Evolutionary conservation across 2,329 filamentous ascomycete species (phyloP).

Genomic region (Arthrobotrys sphaeroides): DNA sequence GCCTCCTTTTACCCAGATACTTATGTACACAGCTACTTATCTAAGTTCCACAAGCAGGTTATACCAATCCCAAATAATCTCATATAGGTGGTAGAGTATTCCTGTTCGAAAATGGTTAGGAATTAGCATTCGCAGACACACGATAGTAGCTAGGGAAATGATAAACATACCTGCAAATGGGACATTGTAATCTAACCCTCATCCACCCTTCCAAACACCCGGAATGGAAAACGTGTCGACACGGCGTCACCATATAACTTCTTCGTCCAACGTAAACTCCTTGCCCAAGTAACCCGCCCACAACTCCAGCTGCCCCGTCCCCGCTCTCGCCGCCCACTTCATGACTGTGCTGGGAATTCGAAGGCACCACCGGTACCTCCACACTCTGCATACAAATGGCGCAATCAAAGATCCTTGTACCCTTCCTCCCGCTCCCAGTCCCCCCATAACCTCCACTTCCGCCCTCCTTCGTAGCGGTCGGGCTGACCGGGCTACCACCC

Average conservation of each 20-base stretch:
- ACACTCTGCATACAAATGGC: conserved; percentile 93
- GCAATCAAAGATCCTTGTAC: conserved; percentile 78
- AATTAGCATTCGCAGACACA: background rate
- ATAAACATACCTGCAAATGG: conserved; percentile 75
- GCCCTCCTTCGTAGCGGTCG: conserved; percentile 59
- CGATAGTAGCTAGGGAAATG: background rate
- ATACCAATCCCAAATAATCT: background rate
- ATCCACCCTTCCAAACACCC: conserved; percentile 95
- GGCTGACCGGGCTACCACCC: conserved; percentile 59
- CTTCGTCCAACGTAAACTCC: conserved; percentile 71
- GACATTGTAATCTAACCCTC: conserved; percentile 89
- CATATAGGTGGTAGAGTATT: conserved; percentile 57
- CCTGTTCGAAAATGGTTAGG: conserved; percentile 39
- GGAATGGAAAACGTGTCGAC: conserved; percentile 93
- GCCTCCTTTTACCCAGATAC: background rate
- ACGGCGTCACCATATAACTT: conserved; percentile 96
- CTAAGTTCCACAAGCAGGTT: background rate
- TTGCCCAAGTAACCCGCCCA: conserved; percentile 68
- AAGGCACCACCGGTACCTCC: conserved; percentile 81
- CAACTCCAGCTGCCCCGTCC: conserved; percentile 62
- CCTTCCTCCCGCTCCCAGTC: conserved; percentile 62
- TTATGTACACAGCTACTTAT: background rate
- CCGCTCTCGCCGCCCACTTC: conserved; percentile 57
- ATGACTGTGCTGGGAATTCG: conserved; percentile 51
- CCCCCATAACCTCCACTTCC: background rate